phyloP scores from a whole-genome alignment of 352 stramenopile species.

The Pythium apleroticum region DNA sequence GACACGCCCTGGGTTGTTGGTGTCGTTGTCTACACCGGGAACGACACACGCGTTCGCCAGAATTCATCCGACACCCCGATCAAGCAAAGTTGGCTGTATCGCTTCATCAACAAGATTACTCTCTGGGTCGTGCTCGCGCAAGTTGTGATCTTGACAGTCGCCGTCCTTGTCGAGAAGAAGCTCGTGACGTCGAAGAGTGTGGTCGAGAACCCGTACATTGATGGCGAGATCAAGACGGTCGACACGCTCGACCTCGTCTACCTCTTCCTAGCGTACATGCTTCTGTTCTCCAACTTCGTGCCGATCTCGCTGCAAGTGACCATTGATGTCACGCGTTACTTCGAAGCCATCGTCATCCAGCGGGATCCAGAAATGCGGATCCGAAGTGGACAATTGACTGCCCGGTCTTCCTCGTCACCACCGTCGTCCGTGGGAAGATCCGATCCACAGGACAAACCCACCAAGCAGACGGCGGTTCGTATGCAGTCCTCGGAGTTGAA shows the following conservation, averaged over 20 bases:
- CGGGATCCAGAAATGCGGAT: slow-evolving; percentile 63
- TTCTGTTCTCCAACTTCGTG: slow-evolving; percentile 93
- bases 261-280: slow-evolving; percentile 78
- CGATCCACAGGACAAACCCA: background rate
- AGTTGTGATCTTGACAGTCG: slow-evolving; percentile 47
- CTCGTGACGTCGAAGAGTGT: slow-evolving; percentile 33
- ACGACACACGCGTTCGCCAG: slow-evolving; percentile 86
- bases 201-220: slow-evolving; percentile 44
- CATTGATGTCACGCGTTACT: slow-evolving; percentile 83
- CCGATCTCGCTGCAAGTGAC: slow-evolving; percentile 92
- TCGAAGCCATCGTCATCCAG: slow-evolving; percentile 75
- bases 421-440: background rate
- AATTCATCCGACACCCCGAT: slow-evolving; percentile 73
- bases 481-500: slow-evolving; percentile 75
- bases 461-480: slow-evolving; percentile 12
- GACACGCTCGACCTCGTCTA: slow-evolving; percentile 16
- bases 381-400: slow-evolving; percentile 19
- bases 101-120: slow-evolving; percentile 83
- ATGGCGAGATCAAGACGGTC: slow-evolving; percentile 20
- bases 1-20: slow-evolving; percentile 29
- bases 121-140: slow-evolving; percentile 76
- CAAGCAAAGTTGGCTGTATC: slow-evolving; percentile 73
- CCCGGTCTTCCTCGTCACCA: background rate
- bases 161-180: slow-evolving; percentile 46
- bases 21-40: slow-evolving; percentile 84